Conservation (phyloP, 345 rosid genomes). For the Sonneratia alba region DNA sequence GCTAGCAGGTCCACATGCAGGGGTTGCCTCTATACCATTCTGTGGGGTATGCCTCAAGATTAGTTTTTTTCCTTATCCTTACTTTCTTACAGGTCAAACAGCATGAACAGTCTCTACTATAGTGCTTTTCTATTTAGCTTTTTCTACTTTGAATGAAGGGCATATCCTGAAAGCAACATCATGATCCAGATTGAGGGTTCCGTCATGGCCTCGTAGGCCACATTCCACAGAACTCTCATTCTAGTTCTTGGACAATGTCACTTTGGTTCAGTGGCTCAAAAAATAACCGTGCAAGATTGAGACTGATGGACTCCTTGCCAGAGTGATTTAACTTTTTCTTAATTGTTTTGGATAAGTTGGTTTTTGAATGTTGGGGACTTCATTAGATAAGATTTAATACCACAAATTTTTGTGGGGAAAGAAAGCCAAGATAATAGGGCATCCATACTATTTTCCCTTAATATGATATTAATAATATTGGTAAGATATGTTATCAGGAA, state of each 20-base stretch:
- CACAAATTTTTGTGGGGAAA: neutral
- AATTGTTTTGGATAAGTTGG: neutral
- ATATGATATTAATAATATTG: too few species aligned
- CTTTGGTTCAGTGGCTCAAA: too few species aligned
- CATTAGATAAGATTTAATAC: neutral
- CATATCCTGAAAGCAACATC: neutral
- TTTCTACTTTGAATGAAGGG: neutral
- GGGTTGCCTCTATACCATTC: conserved; percentile 73
- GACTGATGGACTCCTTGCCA: too few species aligned
- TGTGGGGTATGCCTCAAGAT: conserved; percentile 49
- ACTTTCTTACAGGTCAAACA: neutral
- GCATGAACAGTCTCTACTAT: neutral
- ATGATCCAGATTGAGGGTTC: neutral
- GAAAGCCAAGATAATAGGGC: too few species aligned
- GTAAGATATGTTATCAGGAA: too few species aligned
- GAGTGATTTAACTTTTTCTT: neutral
- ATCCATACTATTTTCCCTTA: too few species aligned
- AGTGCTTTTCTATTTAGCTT: too few species aligned
- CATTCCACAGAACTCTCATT: too few species aligned
- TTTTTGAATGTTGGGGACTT: neutral
- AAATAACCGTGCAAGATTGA: too few species aligned
- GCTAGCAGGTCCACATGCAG: conserved; percentile 78
- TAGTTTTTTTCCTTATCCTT: neutral
- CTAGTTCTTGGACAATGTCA: too few species aligned
- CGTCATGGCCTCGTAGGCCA: neutral